Base-by-base conservation (phyloP, 345 rosid genomes). In the Rhizophora apiculata region DNA sequence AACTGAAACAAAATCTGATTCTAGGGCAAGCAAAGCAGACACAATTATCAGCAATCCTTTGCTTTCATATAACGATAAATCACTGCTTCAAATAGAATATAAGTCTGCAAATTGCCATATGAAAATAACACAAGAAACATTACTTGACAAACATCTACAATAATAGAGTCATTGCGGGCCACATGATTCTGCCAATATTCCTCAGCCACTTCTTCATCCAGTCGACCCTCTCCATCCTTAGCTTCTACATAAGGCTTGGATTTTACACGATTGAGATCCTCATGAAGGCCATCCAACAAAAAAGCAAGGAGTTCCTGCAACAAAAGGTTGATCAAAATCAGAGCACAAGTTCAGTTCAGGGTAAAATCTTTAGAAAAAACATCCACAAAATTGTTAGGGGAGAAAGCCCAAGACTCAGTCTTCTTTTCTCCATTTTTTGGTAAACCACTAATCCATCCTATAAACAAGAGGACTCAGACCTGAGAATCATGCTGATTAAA, bases 401-500 rank as follows among this genome's bases (percentile, higher is more conserved):
- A 64, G 56, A 78, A 27, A 46, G 54, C 64, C 18, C 76, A 60
- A 72, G 54, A 65, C 49, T 75, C 62, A 61, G 49, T 70, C 59
- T n/a, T 60, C 37, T 34, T 7, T 34, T 32, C 8, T 34, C 37
- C 37, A 34, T 34, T 34, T 34, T 7, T 34, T 34, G 37, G 37
- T 34, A 34, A 34, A 34, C 37, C 37, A 8, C 37, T 9, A 34
- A 34, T 34, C 37, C 10, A 34, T 34, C 65, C 60, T 37, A 67
- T 51, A 62, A 34, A 72, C 61, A 72, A 71, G 76, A 78, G 9
- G 75, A 64, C 63, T 77, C 89, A 70, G 49, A 95, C 99, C 90
- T 95, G 99, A 75, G 99, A 95, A 90, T 92, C 99, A 83, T 95
- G 99, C 86, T 95, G 99, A 85, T 90, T 95, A 79, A 79, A 95